Conservation (phyloP, 805 yeast species). For the Dipodascus albidus region DNA sequence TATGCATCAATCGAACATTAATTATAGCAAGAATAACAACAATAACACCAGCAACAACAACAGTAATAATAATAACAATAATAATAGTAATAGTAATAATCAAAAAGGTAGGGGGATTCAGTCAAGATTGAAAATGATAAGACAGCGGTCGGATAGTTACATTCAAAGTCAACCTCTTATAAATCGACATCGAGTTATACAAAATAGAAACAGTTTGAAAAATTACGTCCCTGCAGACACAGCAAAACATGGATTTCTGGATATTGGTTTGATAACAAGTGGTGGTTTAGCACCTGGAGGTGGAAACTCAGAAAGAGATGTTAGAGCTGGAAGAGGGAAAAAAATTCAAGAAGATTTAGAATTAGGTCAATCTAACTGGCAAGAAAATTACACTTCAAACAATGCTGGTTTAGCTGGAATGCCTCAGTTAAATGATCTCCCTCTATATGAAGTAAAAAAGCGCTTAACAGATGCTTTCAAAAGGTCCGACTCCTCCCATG, state of each 20-base stretch:
- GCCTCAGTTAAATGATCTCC: conserved; percentile 10
- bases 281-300: conserved; percentile 28
- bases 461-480: conserved; percentile 8
- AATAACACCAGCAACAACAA: background rate
- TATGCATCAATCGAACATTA: background rate
- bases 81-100: background rate
- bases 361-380: background rate
- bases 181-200: background rate
- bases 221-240: background rate
- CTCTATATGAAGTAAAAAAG: conserved; percentile 14
- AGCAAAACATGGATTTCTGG: conserved; percentile 12
- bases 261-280: conserved; percentile 19
- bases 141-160: background rate
- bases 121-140: background rate
- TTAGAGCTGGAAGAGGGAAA: conserved; percentile 9
- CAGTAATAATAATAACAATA: background rate
- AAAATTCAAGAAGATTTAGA: background rate
- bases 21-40: background rate
- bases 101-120: background rate
- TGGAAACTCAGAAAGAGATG: conserved; percentile 4
- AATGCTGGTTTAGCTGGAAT: background rate
- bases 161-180: background rate
- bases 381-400: background rate
- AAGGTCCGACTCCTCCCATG: conserved; percentile 8
- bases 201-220: background rate